Evolutionary conservation across 2,329 filamentous ascomycete species (phyloP).

Genomic region (Pseudopithomyces chartarum): DNA sequence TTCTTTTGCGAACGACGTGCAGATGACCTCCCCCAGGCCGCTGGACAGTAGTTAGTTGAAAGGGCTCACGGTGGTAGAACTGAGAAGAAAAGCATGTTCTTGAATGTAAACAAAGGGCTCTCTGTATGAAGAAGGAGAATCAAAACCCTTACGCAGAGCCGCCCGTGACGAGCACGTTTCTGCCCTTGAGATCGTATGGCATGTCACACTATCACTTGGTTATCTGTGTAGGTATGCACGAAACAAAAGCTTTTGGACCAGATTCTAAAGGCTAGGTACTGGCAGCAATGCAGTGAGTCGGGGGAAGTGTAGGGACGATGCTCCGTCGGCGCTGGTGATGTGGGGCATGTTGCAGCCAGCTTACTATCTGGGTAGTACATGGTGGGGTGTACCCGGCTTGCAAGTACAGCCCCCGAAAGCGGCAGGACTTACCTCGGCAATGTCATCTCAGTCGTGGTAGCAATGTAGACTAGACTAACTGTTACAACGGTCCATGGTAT

Average conservation of each 20-base stretch:
- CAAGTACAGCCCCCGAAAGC: neutral
- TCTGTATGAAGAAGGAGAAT: neutral
- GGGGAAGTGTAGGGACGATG: neutral
- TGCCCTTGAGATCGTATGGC: constrained; percentile 65
- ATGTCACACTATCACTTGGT: constrained; percentile 44
- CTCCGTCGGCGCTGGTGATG: neutral
- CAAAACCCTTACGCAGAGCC: constrained; percentile 60
- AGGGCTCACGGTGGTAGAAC: too few species aligned
- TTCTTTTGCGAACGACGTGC: constrained; percentile 68
- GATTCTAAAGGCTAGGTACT: too few species aligned
- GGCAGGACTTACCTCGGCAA: neutral
- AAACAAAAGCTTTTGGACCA: too few species aligned
- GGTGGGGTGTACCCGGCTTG: neutral
- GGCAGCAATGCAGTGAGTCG: too few species aligned
- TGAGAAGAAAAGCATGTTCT: too few species aligned
- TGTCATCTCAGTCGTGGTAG: neutral
- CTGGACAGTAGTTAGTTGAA: constrained; percentile 43
- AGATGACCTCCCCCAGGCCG: constrained; percentile 73
- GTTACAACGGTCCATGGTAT: too few species aligned
- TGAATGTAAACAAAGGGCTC: neutral
- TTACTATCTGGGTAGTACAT: neutral
- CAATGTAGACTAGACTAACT: too few species aligned
- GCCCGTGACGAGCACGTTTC: constrained; percentile 68
- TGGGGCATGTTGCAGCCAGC: neutral
- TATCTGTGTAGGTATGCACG: neutral